Conservation (phyloP, 495 filamentous ascomycete genomes). For the Trichoderma erinaceum region DNA sequence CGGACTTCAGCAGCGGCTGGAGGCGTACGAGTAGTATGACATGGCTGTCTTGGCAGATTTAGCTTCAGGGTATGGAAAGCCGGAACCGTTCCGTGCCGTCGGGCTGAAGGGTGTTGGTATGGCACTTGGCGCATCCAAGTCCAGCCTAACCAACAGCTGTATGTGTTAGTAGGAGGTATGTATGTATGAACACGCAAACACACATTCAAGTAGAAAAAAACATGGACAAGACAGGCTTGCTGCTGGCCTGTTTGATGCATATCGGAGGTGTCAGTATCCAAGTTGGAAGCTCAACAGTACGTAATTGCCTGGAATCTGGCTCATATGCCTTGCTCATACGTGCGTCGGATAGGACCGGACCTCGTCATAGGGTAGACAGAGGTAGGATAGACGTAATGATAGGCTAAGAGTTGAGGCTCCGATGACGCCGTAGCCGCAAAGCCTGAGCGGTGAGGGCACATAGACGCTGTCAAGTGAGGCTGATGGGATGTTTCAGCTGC, state of each 20-base stretch:
- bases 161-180: neutral
- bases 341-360: too few species aligned
- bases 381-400: neutral
- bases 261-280: constrained; percentile 8
- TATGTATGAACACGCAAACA: neutral
- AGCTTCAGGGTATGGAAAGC: neutral
- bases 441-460: neutral
- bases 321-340: neutral
- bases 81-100: constrained; percentile 6
- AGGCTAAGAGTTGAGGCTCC: neutral
- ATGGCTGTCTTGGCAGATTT: neutral
- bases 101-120: neutral
- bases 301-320: neutral
- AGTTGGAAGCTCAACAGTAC: neutral
- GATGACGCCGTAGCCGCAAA: neutral
- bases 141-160: too few species aligned
- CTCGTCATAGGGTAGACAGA: neutral
- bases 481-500: neutral
- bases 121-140: neutral
- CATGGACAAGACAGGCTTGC: constrained; percentile 1
- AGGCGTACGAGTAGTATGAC: neutral
- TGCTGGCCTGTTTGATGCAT: neutral
- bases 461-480: neutral
- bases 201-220: neutral
- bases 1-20: neutral